Conservation (phyloP, 441 rosid genomes). For the Populus hybrid region DNA sequence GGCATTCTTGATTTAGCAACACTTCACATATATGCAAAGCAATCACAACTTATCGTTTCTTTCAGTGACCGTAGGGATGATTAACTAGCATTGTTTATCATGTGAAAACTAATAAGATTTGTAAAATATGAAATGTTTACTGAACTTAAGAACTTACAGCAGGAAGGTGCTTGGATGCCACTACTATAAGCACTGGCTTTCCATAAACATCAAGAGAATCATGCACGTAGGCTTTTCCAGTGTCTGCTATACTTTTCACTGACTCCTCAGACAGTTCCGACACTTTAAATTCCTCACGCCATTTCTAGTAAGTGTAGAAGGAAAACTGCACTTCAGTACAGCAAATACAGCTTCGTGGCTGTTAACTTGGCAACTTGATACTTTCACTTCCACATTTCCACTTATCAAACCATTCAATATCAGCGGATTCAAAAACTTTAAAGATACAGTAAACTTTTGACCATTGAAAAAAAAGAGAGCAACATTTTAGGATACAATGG, state of each 20-base stretch:
- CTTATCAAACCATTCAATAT: neutral
- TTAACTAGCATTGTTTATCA: neutral
- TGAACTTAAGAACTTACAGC: slow-evolving; percentile 43
- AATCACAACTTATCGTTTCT: neutral
- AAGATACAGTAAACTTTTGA: neutral
- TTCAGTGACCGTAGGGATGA: neutral
- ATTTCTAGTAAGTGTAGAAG: slow-evolving; percentile 54
- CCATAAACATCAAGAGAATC: slow-evolving; percentile 60
- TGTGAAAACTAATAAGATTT: neutral
- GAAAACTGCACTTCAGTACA: slow-evolving; percentile 18
- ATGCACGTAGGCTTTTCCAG: slow-evolving; percentile 88
- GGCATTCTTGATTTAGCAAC: neutral
- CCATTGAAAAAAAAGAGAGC: slow-evolving; percentile 1
- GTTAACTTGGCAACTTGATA: neutral
- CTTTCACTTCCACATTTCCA: neutral
- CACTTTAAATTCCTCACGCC: slow-evolving; percentile 80
- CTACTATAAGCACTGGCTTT: slow-evolving; percentile 82
- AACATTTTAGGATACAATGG: slow-evolving; percentile 68
- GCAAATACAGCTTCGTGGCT: neutral
- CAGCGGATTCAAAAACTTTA: neutral
- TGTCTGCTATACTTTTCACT: slow-evolving; percentile 47
- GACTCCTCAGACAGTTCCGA: slow-evolving; percentile 65
- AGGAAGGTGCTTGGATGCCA: slow-evolving; percentile 78
- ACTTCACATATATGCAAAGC: neutral
- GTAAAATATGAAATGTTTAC: neutral